Percentiles rank a stretch among this genome's conserved stretches.
Conservation (phyloP, 2,329 filamentous ascomycete species). For the Pseudocercospora ulei region DNA sequence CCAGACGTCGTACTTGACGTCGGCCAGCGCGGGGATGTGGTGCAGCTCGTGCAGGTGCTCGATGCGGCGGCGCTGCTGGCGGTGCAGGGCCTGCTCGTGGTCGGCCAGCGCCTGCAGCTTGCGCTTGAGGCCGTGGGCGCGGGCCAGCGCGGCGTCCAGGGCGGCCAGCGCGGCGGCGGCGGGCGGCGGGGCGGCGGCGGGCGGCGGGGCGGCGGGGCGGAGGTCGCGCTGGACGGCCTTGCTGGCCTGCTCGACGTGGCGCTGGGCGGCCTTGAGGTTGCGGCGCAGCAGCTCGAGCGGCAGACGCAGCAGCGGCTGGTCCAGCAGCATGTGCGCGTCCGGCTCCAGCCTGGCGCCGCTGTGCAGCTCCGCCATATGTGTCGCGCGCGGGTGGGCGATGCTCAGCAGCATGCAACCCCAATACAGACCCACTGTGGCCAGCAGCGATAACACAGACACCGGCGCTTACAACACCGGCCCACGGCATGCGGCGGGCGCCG, state of each 20-base stretch:
- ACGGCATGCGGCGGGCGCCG: too few relatives aligned
- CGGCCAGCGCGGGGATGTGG: conserved; percentile 66
- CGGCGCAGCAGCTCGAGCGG: conserved; percentile 87
- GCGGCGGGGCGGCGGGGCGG: conserved; percentile 42
- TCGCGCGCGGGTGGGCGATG: too few relatives aligned
- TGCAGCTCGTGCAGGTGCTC: conserved; percentile 74
- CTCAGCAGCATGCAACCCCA: too few relatives aligned
- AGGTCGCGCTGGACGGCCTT: conserved; percentile 52
- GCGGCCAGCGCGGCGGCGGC: conserved; percentile 65
- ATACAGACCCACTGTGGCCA: too few relatives aligned
- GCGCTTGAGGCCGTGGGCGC: conserved; percentile 77
- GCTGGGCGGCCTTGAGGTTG: conserved; percentile 81
- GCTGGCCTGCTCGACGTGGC: conserved; percentile 63
- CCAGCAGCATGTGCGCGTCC: conserved; percentile 66
- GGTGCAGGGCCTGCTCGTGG: conserved; percentile 69
- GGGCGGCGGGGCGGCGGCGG: conserved; percentile 42
- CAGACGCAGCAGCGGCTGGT: conserved; percentile 86
- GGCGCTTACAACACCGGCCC: too few relatives aligned
- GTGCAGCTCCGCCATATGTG: conserved; percentile 38
- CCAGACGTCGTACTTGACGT: conserved; percentile 92
- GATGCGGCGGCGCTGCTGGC: conserved; percentile 65
- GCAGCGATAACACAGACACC: too few relatives aligned
- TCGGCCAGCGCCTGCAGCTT: conserved; percentile 69
- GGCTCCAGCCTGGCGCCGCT: conserved; percentile 61
- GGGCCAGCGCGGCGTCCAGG: conserved; percentile 73